Evolutionary conservation across 2,329 filamentous ascomycete genomes (phyloP), one percentile per base, ranked within the genome.

Genomic region (Parastagonospora nodorum): DNA sequence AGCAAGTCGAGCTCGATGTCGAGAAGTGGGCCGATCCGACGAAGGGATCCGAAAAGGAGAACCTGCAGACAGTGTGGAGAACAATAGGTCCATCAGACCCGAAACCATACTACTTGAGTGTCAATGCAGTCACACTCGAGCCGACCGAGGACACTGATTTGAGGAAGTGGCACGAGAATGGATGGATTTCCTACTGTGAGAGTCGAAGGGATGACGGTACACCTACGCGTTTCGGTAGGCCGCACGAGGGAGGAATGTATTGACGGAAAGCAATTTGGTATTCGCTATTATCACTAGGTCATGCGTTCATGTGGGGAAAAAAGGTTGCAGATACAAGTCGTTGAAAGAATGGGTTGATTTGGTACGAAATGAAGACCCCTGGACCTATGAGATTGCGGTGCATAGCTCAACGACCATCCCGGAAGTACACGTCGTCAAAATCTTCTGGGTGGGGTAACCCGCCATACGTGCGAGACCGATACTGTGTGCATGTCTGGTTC

Each of bases 81-180:
- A 54, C 58, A 24, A 24, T 5, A 5, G 19, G 19, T 5, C 19
- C 19, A 5, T 24, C 19, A 24, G 19, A 24, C 3, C 46, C 39
- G 5, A 56, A 53, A 32, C 43, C 46, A 6, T 45, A 56, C 24
- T 73, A 72, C 50, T 19, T 73, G 14, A 72, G 66, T 27, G 61
- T 71, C 12, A 74, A 74, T 52, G 68, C 69, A 0, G 57, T 63
- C 7, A 73, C 69, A 8, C 48, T 74, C 8, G 66, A 71, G 33
- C 52, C 52, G 3, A 53, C 55, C 2, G 63, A 64, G 5, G 66
- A 63, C 0, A 55, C 68, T 4, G 65, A 71, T 48, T 50, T 73
- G 41, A 63, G 50, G 6, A 67, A 66, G 50, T 72, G 66, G 65
- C 63, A 71, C 50, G 67, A 73, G 31, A 66, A 72, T 10, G 60